Conservation (phyloP, 2,329 filamentous ascomycete species). For the Xylariaceae sp. region DNA sequence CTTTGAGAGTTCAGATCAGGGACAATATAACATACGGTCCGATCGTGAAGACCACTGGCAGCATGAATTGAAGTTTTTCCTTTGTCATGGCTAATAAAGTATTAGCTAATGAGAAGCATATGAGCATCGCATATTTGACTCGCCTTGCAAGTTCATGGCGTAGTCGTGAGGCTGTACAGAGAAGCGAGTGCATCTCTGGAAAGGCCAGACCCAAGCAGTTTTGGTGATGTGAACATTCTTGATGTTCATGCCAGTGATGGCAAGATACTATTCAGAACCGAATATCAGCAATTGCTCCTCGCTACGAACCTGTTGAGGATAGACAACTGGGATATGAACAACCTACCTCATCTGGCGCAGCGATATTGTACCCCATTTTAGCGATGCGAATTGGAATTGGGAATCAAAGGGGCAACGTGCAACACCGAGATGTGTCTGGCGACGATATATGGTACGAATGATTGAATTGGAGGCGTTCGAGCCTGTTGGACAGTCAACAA, state of each 20-base stretch:
- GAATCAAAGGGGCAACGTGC: not conserved
- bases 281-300: constrained; percentile 36
- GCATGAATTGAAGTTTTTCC: constrained; percentile 77
- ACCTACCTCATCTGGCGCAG: constrained; percentile 60
- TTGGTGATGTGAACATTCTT: constrained; percentile 72
- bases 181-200: constrained; percentile 60
- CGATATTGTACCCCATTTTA: constrained; percentile 40
- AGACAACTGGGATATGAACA: not conserved
- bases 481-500: no score
- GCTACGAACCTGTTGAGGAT: not conserved
- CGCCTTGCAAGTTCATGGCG: constrained; percentile 64
- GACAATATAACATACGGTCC: constrained; percentile 49
- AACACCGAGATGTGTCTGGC: not conserved
- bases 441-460: no score
- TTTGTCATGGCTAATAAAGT: constrained; percentile 68
- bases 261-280: constrained; percentile 73
- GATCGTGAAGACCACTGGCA: constrained; percentile 81
- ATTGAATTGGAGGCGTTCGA: no score
- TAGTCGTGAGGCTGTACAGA: constrained; percentile 73
- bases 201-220: constrained; percentile 65
- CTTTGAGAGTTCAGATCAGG: not conserved
- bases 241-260: constrained; percentile 75
- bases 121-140: not conserved
- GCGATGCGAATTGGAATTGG: not conserved
- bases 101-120: constrained; percentile 1